Percentiles rank a stretch among this genome's conserved stretches.
phyloP scores from a whole-genome alignment of 371 early-diverging fungal species.

The Rhizopus arrhizus region DNA sequence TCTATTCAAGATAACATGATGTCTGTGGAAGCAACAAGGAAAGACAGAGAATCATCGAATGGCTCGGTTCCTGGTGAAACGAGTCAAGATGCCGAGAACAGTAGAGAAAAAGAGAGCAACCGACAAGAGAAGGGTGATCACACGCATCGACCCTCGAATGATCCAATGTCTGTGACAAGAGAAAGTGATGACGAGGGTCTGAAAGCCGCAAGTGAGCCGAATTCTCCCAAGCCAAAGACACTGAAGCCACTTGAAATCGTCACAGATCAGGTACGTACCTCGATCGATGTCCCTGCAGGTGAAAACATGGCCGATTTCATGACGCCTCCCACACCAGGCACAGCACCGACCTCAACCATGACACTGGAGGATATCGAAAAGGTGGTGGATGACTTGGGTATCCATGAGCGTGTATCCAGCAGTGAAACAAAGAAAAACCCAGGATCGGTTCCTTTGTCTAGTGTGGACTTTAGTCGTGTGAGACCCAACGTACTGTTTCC shows the following conservation, averaged over 20 bases:
- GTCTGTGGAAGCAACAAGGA: too few species aligned
- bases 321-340: constrained; percentile 48
- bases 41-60: too few species aligned
- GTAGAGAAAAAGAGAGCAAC: not conserved
- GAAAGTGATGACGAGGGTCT: not conserved
- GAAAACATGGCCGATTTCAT: constrained; percentile 54
- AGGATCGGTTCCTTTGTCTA: constrained; percentile 13
- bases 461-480: constrained; percentile 27
- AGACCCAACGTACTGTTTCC: constrained; percentile 44
- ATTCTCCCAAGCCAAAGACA: constrained; percentile 26
- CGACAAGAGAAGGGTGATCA: not conserved
- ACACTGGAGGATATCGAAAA: constrained; percentile 2
- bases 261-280: constrained; percentile 21
- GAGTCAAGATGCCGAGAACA: not conserved
- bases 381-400: constrained; percentile 14
- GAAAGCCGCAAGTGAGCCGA: constrained; percentile 25
- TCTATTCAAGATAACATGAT: not conserved
- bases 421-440: not conserved
- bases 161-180: not conserved
- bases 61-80: not conserved
- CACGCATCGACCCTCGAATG: not conserved
- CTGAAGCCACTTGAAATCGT: constrained; percentile 11
- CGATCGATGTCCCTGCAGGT: constrained; percentile 36
- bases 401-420: not conserved
- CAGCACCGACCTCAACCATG: constrained; percentile 21